Percentiles rank a stretch among this genome's conserved stretches.
Conservation (phyloP, 208 protist species). For the Naegleria lovaniensis region DNA sequence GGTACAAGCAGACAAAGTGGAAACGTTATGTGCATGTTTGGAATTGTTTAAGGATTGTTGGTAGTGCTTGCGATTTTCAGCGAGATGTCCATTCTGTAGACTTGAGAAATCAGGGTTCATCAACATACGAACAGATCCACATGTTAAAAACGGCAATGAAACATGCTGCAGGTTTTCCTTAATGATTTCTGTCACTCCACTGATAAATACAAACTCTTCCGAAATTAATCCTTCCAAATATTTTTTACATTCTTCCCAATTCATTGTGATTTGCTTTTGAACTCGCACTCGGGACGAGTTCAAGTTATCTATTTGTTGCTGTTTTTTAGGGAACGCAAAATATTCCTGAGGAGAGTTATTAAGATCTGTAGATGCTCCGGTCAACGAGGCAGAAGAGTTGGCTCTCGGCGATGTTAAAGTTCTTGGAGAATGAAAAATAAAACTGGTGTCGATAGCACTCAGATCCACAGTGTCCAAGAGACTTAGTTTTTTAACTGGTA, state of each 20-base stretch:
- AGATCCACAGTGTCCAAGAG: not conserved
- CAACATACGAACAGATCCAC: not conserved
- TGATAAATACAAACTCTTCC: not conserved
- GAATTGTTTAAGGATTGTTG: not conserved
- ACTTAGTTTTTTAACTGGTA: not conserved
- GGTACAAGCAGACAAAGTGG: not conserved
- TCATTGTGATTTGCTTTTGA: not conserved
- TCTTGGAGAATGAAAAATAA: not conserved
- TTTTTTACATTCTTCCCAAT: not conserved
- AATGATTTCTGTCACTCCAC: not conserved
- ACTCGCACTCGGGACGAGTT: not conserved
- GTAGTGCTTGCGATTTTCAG: not conserved
- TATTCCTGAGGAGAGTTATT: not conserved
- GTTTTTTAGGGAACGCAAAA: not conserved
- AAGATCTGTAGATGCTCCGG: no score
- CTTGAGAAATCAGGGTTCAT: not conserved
- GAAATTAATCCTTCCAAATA: not conserved
- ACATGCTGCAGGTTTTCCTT: not conserved
- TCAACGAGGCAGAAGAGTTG: not conserved
- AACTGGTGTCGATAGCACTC: not conserved
- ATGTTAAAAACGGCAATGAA: not conserved
- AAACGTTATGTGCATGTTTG: not conserved
- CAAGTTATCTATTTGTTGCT: not conserved
- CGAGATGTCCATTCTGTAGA: not conserved
- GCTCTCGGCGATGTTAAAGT: not conserved